phyloP scores from a whole-genome alignment of 768 basidiomycete genomes.

The Agrocybe chaxingu region DNA sequence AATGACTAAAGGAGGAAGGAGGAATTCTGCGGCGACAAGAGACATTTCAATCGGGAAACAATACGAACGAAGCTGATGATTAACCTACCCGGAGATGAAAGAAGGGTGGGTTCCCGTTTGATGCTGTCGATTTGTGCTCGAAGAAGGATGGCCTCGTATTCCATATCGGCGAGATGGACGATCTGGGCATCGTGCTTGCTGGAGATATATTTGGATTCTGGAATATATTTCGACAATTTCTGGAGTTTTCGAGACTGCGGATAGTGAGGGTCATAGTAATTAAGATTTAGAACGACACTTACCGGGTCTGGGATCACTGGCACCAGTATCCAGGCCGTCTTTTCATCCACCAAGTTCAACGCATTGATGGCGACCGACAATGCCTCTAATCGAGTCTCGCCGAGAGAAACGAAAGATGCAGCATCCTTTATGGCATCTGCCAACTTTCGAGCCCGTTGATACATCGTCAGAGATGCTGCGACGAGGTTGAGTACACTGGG shows the following conservation, averaged over 20 bases:
- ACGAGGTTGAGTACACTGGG: constrained; percentile 7
- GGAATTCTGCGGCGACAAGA: constrained; percentile 37
- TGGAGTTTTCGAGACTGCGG: constrained; percentile 65
- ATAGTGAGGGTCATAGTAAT: constrained; percentile 6
- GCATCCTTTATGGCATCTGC: constrained; percentile 48
- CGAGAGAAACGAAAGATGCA: constrained; percentile 37
- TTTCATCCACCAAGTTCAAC: constrained; percentile 74
- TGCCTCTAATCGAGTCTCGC: constrained; percentile 74
- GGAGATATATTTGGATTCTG: constrained; percentile 63
- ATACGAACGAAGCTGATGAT: constrained; percentile 21
- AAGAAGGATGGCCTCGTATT: constrained; percentile 73
- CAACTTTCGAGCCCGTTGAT: constrained; percentile 82
- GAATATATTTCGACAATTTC: constrained; percentile 71
- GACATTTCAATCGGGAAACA: constrained; percentile 8
- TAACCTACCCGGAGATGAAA: constrained; percentile 62
- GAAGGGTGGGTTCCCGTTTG: constrained; percentile 58
- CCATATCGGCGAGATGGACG: constrained; percentile 75
- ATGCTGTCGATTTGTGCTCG: constrained; percentile 76
- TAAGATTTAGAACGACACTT: constrained; percentile 28
- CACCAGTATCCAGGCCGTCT: constrained; percentile 81
- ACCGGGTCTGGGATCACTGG: constrained; percentile 51
- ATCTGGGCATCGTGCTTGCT: constrained; percentile 74
- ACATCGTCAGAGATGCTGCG: constrained; percentile 89
- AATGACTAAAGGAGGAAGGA: constrained; percentile 58
- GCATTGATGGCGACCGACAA: constrained; percentile 88